phyloP scores from a whole-genome alignment of 2,329 filamentous ascomycete species.

The Fusarium nanum region DNA sequence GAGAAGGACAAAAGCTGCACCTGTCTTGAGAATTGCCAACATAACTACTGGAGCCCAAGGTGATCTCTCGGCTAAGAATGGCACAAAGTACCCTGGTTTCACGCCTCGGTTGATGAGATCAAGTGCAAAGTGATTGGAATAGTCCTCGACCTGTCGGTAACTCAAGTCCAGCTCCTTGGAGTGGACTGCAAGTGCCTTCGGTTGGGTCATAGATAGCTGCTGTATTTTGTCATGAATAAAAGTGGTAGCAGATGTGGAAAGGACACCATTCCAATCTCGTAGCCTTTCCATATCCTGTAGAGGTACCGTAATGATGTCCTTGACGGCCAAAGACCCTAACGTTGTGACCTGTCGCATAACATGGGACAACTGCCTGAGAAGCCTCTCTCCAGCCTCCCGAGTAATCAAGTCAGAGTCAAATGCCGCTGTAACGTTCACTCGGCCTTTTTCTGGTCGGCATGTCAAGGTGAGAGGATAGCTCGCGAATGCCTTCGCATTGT shows the following conservation, averaged over 20 bases:
- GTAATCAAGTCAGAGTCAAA: background rate
- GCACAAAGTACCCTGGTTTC: background rate
- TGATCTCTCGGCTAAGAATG: background rate
- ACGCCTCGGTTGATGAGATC: background rate
- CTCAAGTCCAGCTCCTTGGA: background rate
- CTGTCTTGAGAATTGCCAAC: background rate
- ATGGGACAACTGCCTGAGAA: background rate
- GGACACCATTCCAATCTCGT: background rate
- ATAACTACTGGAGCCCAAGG: conserved; percentile 6
- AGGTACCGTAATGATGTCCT: background rate
- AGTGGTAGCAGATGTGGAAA: background rate
- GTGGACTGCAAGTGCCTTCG: background rate
- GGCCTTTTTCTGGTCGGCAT: background rate
- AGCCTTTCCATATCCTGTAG: background rate
- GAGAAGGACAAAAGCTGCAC: background rate
- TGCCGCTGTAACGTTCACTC: background rate
- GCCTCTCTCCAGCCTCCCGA: background rate
- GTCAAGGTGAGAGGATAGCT: background rate
- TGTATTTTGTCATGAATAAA: background rate
- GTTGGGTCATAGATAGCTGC: background rate
- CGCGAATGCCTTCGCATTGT: background rate
- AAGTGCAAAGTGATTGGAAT: background rate
- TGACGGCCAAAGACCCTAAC: background rate
- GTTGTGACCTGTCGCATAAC: background rate
- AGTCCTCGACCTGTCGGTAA: background rate